Conservation (phyloP, 116 monocot genomes). For the Phalaenopsis hybrid region DNA sequence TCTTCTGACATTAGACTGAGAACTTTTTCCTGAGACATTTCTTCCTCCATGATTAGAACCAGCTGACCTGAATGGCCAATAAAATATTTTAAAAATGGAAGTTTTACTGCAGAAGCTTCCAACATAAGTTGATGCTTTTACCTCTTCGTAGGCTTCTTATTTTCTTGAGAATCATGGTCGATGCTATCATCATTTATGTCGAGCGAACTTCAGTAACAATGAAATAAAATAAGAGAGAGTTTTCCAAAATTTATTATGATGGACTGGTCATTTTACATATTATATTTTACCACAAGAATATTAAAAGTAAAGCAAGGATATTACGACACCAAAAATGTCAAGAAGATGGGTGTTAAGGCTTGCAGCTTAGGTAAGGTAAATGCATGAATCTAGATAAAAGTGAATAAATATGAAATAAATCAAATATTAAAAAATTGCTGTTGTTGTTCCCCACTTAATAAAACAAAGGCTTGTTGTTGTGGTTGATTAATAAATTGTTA, state of each 20-base stretch:
- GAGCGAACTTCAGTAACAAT: conserved; percentile 22
- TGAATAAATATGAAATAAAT: neutral
- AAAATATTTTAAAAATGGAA: neutral
- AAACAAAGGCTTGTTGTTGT: too few species aligned
- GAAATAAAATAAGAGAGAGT: neutral
- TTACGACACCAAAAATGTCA: too few species aligned
- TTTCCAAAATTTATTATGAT: neutral
- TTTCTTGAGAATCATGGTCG: conserved; percentile 9
- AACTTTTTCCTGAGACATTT: conserved; percentile 9
- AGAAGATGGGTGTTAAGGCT: too few species aligned
- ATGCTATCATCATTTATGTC: conserved; percentile 9
- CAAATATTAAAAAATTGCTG: neutral
- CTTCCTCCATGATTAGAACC: conserved; percentile 23
- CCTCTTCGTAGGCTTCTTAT: conserved; percentile 22
- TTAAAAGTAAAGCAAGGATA: too few species aligned
- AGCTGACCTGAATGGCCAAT: conserved; percentile 9
- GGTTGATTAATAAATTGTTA: neutral
- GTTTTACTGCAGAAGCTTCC: neutral
- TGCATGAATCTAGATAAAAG: neutral
- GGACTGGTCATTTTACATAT: neutral
- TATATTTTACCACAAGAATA: neutral
- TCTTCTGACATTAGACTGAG: conserved; percentile 8
- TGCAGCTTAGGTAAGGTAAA: too few species aligned
- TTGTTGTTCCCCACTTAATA: too few species aligned
- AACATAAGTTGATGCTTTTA: conserved; percentile 6